Conservation (phyloP, 1,284 basidiomycete species). For the Apiotrichum porosum region DNA sequence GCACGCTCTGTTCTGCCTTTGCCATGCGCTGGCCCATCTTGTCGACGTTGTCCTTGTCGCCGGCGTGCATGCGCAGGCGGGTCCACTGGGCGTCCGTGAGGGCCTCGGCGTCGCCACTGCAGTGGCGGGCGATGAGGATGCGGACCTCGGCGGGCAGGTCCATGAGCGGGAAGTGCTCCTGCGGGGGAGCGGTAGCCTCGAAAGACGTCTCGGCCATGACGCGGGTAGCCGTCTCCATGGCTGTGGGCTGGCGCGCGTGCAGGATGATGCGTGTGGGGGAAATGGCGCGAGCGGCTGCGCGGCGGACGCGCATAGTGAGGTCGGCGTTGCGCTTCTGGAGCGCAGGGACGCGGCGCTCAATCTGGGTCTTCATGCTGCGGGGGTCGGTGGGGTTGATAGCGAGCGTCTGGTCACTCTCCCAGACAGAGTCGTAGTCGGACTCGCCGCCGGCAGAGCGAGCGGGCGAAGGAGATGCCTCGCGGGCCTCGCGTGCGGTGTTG, state of each 20-base stretch:
- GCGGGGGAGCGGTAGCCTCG: background rate
- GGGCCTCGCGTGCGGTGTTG: background rate
- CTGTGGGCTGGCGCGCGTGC: slow-evolving; percentile 21
- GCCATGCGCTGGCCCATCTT: slow-evolving; percentile 8
- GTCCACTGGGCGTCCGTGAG: slow-evolving; percentile 36
- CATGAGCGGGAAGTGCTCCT: slow-evolving; percentile 27
- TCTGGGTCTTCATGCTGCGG: slow-evolving; percentile 15
- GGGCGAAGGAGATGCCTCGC: background rate
- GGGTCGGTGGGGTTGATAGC: slow-evolving; percentile 6
- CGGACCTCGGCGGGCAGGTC: slow-evolving; percentile 39
- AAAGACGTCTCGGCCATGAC: slow-evolving; percentile 16
- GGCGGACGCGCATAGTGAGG: slow-evolving; percentile 27
- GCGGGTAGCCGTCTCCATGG: slow-evolving; percentile 19
- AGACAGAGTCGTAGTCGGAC: slow-evolving; percentile 1
- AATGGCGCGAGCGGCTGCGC: slow-evolving; percentile 23
- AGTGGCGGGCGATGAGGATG: slow-evolving; percentile 32
- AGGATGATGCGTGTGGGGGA: slow-evolving; percentile 36
- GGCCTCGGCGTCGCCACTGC: slow-evolving; percentile 28
- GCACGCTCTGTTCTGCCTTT: no score
- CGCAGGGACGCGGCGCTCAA: slow-evolving; percentile 25
- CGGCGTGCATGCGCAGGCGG: slow-evolving; percentile 26
- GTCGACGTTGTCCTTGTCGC: slow-evolving; percentile 18
- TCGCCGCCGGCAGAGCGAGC: background rate
- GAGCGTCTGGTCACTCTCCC: slow-evolving; percentile 9
- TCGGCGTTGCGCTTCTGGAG: slow-evolving; percentile 35